Base-by-base conservation (phyloP, 371 early-diverging fungal genomes). In the Batkoa obscura region DNA sequence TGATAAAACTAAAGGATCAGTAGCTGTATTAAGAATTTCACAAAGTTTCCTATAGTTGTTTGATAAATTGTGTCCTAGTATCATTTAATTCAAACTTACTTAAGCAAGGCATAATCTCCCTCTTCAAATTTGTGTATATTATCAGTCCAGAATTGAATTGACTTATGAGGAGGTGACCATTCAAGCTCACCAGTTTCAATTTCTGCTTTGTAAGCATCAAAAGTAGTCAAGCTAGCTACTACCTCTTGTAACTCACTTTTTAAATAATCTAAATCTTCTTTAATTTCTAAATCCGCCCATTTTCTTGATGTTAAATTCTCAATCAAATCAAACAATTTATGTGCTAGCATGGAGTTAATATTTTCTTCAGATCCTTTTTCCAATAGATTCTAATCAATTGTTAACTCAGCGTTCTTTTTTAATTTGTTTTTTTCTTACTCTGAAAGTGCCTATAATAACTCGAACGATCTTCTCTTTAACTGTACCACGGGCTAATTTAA, bases 391-490 rank as follows among this genome's bases (percentile, higher is more conserved):
- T 84, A 43, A 34, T 31, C 23, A 23, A 23, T 23, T 23, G 23
- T 23, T 23, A 23, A 23, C 23, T 23, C 23, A 23, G 23, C 23
- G 23, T 23, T 23, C 23, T 23, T 23, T 23, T 23, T 23, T 23
- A 23, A 23, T 23, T 23, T 23, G 13, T 34, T 34, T 30, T 31
- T 35, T 42, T 45, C 57, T 59, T 73, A 84, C 85, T 62, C 69
- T 71, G 60, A 86, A 80, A 1, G 88, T 88, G 4, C 86, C 76
- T 37, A 94, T 69, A 38, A 84, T 68, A 13, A 94, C 83, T 30
- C 96, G 82, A 47, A 91, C 81, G 2, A 97, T 88, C 64, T 97
- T 97, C 63, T 97, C 97, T 66, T 97, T 97, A 68, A 90, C 83
- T 1, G 94, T 86, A 9, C 70, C 66, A 65, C 91, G 90, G 49